These are phyloP conservation scores for Stephania yunnanensis DNA, from an alignment of 164 flowering plant species.

Conservation along the genomic window DNA sequence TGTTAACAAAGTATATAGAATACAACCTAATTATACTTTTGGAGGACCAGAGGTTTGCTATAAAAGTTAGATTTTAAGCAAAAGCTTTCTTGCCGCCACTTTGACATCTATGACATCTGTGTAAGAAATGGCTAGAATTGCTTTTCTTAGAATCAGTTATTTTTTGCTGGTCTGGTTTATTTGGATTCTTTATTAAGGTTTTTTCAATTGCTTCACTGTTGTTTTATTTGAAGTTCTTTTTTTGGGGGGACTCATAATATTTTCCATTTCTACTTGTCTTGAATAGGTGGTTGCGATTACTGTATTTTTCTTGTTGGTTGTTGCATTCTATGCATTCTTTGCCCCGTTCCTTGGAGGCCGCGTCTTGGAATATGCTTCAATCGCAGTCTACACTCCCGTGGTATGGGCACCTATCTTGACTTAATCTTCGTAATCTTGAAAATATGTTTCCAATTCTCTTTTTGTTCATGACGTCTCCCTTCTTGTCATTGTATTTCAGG, in stretches of 20 bases:
- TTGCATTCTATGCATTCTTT: constrained; percentile 96
- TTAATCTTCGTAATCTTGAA: background rate
- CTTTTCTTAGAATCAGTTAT: too few relatives aligned
- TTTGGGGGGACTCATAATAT: background rate
- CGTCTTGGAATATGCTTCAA: constrained; percentile 58
- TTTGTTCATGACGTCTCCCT: constrained; percentile 1
- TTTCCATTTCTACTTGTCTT: constrained; percentile 13
- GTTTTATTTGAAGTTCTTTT: background rate
- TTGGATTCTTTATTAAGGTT: background rate
- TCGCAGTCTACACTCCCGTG: constrained; percentile 75
- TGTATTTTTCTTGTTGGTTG: constrained; percentile 77
- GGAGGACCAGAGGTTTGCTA: too few relatives aligned
- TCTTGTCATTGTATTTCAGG: constrained; percentile 42
- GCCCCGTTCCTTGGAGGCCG: constrained; percentile 92
- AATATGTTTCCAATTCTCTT: background rate
- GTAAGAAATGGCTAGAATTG: too few relatives aligned
- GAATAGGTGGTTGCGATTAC: constrained; percentile 90
- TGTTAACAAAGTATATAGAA: too few relatives aligned
- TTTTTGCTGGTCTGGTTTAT: background rate
- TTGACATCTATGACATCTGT: too few relatives aligned
- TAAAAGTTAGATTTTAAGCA: too few relatives aligned
- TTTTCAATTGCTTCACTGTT: background rate
- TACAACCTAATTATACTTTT: too few relatives aligned
- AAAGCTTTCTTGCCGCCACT: background rate
- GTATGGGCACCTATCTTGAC: constrained; percentile 37